These are phyloP conservation scores for Eragrostis tef DNA, from an alignment of 202 grass and related monocot species.

Conservation along the genomic window DNA sequence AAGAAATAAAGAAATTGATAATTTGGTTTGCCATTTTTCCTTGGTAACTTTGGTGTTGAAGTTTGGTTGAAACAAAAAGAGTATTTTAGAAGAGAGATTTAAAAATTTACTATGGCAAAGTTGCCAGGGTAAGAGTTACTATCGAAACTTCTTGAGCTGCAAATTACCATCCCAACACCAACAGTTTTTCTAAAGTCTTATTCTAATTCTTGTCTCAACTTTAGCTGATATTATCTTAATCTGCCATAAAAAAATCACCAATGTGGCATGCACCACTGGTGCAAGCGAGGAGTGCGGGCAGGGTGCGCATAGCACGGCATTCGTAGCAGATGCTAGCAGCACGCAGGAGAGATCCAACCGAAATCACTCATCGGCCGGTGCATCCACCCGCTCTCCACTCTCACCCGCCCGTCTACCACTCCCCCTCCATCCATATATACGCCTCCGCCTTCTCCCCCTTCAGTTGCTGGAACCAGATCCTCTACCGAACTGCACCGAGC, in stretches of 20 bases:
- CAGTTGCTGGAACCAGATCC: not conserved
- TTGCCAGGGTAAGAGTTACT: too few species aligned
- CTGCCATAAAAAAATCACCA: not conserved
- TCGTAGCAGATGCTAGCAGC: not conserved
- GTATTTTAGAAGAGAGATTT: too few species aligned
- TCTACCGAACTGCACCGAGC: too few species aligned
- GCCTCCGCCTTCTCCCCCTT: not conserved
- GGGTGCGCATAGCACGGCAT: not conserved
- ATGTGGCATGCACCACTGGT: not conserved
- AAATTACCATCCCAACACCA: too few species aligned
- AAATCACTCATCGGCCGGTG: slow-evolving; percentile 40
- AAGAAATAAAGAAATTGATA: too few species aligned
- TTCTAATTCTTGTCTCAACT: too few species aligned
- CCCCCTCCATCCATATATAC: slow-evolving; percentile 43
- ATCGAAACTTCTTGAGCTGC: too few species aligned
- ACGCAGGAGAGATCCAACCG: slow-evolving; percentile 35
- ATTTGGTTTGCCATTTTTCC: too few species aligned
- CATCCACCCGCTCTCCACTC: slow-evolving; percentile 49
- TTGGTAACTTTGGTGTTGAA: too few species aligned
- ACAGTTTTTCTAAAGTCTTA: too few species aligned
- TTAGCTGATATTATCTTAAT: not conserved
- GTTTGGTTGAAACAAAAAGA: too few species aligned
- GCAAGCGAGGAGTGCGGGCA: slow-evolving; percentile 11
- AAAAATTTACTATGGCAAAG: too few species aligned
- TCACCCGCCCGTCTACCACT: not conserved